A percentile compares a stretch with the other conserved stretches of the same genome.
Evolutionary conservation across 2,329 filamentous ascomycete species (phyloP).

Genomic region (Penicillium sp.): DNA sequence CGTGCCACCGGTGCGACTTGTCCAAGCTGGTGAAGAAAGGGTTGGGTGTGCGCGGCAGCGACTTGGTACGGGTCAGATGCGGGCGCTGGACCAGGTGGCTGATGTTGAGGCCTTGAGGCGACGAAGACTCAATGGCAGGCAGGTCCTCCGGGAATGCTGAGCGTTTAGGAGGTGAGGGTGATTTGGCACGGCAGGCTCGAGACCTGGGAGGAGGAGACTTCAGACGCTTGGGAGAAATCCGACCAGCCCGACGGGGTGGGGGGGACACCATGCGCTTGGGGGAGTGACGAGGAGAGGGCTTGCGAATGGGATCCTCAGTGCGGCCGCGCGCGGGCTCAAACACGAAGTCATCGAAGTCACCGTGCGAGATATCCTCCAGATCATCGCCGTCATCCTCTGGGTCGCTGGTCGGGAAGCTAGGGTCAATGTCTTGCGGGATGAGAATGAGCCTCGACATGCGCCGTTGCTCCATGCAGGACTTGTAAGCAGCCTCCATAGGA

Average conservation of each 20-base stretch:
- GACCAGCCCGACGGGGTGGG: slow-evolving; percentile 57
- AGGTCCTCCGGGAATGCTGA: slow-evolving; percentile 44
- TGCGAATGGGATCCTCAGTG: slow-evolving; percentile 53
- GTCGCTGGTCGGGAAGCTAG: slow-evolving; percentile 94
- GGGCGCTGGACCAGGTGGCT: slow-evolving; percentile 66
- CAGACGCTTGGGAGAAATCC: slow-evolving; percentile 67
- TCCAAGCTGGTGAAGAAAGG: slow-evolving; percentile 62
- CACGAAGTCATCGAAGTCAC: slow-evolving; percentile 61
- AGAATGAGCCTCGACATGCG: slow-evolving; percentile 79
- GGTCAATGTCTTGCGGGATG: slow-evolving; percentile 96
- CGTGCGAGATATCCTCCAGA: slow-evolving; percentile 65
- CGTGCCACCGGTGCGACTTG: slow-evolving; percentile 40
- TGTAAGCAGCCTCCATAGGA: slow-evolving; percentile 90
- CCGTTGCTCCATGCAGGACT: slow-evolving; percentile 80
- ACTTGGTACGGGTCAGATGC: slow-evolving; percentile 78
- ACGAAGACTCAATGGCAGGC: slow-evolving; percentile 47
- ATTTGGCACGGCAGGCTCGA: slow-evolving; percentile 55
- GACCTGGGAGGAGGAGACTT: slow-evolving; percentile 73
- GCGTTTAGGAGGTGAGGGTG: slow-evolving; percentile 52
- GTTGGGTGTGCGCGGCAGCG: slow-evolving; percentile 79
- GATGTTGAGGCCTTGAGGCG: slow-evolving; percentile 58
- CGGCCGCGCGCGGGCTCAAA: slow-evolving; percentile 57
- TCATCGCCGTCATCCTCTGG: slow-evolving; percentile 80
- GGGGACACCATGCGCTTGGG: slow-evolving; percentile 67
- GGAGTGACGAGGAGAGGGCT: slow-evolving; percentile 62